A percentile compares a stretch with the other conserved stretches of the same genome.
phyloP scores from a whole-genome alignment of 2,329 filamentous ascomycete species.

The Penicillium sp. region DNA sequence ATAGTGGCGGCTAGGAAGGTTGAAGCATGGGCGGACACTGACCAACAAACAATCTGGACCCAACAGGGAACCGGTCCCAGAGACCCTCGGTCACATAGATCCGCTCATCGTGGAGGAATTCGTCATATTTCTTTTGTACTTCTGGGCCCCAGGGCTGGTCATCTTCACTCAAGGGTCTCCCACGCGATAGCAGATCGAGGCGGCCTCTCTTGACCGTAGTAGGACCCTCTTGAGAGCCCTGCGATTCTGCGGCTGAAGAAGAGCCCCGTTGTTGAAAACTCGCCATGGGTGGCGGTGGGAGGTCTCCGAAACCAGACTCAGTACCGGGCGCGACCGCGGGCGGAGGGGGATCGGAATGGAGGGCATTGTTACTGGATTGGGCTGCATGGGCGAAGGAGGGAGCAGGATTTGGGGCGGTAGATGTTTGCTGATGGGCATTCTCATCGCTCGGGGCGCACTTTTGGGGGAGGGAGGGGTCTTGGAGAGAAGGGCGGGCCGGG shows the following conservation, averaged over 20 bases:
- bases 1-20: neutral
- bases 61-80: constrained; percentile 55
- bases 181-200: constrained; percentile 30
- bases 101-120: constrained; percentile 55
- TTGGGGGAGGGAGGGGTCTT: constrained; percentile 46
- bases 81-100: constrained; percentile 57
- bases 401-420: constrained; percentile 32
- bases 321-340: constrained; percentile 42
- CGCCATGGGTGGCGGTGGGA: constrained; percentile 47
- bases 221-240: constrained; percentile 26
- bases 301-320: constrained; percentile 37
- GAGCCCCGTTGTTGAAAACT: constrained; percentile 46
- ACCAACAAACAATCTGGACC: constrained; percentile 56
- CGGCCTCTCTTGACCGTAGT: constrained; percentile 31
- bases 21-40: constrained; percentile 26
- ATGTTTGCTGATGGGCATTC: constrained; percentile 46
- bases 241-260: constrained; percentile 27
- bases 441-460: constrained; percentile 45
- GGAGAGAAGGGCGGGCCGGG: constrained; percentile 51
- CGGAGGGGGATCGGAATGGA: constrained; percentile 32
- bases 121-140: constrained; percentile 54
- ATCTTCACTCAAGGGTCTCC: constrained; percentile 36
- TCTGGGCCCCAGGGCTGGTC: constrained; percentile 54
- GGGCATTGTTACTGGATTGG: constrained; percentile 42
- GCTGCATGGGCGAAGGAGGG: constrained; percentile 34